A percentile compares a stretch with the other conserved stretches of the same genome.
phyloP scores from a whole-genome alignment of 495 filamentous ascomycete species.

The Aspergillus affinis region DNA sequence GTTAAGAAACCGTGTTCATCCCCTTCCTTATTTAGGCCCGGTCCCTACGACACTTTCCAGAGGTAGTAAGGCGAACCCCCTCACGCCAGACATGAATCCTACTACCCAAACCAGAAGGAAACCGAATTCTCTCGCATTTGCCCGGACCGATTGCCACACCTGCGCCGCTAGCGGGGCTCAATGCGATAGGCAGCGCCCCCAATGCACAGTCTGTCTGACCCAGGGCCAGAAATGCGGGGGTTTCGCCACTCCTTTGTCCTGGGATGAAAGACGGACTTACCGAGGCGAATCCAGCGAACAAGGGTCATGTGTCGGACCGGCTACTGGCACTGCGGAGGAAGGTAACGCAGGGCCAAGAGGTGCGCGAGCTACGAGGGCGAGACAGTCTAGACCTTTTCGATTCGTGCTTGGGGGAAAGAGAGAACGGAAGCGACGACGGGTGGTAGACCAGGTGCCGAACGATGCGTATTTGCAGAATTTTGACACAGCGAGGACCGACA shows the following conservation, averaged over 20 bases:
- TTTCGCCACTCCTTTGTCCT: slow-evolving; percentile 6
- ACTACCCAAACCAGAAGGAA: slow-evolving; percentile 15
- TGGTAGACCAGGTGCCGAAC: neutral
- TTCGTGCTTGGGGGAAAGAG: slow-evolving; percentile 5
- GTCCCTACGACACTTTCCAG: neutral
- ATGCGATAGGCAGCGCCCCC: slow-evolving; percentile 18
- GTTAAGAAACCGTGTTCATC: neutral
- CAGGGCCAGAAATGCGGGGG: slow-evolving; percentile 12
- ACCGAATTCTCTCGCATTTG: slow-evolving; percentile 23
- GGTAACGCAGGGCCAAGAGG: neutral
- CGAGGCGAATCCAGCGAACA: neutral
- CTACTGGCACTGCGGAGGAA: neutral
- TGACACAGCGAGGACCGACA: neutral
- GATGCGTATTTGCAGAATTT: neutral
- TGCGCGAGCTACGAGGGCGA: neutral
- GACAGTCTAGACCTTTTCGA: neutral
- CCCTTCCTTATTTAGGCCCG: neutral
- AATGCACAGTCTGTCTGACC: slow-evolving; percentile 11
- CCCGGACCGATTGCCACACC: slow-evolving; percentile 20
- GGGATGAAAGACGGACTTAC: slow-evolving; percentile 9
- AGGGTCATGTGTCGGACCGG: neutral
- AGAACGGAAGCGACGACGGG: neutral
- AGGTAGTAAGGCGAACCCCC: neutral
- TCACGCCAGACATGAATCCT: neutral
- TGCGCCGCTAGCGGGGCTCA: slow-evolving; percentile 16